Conservation (phyloP, 306 rosid species). For the Medicago ruthenica region DNA sequence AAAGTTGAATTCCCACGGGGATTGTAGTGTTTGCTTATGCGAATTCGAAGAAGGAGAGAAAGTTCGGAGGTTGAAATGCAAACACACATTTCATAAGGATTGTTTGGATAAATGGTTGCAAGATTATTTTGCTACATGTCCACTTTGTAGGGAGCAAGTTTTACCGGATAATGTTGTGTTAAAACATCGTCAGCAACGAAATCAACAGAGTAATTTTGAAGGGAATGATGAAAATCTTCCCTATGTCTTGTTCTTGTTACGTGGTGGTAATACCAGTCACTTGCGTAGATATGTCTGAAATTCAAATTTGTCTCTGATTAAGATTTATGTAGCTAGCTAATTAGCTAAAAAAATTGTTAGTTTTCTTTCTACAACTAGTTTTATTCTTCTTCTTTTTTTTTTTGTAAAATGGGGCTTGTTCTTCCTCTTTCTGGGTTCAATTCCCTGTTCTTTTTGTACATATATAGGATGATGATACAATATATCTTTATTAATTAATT, state of each 20-base stretch:
- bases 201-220: conserved; percentile 59
- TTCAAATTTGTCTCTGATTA: not conserved
- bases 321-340: not conserved
- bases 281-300: conserved; percentile 49
- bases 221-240: conserved; percentile 64
- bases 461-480: not conserved
- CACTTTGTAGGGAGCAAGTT: conserved; percentile 75
- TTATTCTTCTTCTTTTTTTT: no score
- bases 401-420: not conserved
- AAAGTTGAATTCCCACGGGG: conserved; percentile 22
- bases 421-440: not conserved
- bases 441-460: not conserved
- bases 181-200: conserved; percentile 64
- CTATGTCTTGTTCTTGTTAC: conserved; percentile 63
- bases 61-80: conserved; percentile 68
- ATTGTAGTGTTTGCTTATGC: conserved; percentile 79
- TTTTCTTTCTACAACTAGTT: not conserved
- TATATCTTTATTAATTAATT: no score
- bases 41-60: conserved; percentile 80
- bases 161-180: conserved; percentile 74
- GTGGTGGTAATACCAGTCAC: conserved; percentile 46
- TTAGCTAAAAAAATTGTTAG: not conserved
- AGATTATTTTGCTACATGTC: conserved; percentile 75
- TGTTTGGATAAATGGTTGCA: conserved; percentile 90
- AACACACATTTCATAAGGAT: conserved; percentile 77